Conservation (phyloP, 176 grass and related monocot species). For the Coix lacrymajobi region DNA sequence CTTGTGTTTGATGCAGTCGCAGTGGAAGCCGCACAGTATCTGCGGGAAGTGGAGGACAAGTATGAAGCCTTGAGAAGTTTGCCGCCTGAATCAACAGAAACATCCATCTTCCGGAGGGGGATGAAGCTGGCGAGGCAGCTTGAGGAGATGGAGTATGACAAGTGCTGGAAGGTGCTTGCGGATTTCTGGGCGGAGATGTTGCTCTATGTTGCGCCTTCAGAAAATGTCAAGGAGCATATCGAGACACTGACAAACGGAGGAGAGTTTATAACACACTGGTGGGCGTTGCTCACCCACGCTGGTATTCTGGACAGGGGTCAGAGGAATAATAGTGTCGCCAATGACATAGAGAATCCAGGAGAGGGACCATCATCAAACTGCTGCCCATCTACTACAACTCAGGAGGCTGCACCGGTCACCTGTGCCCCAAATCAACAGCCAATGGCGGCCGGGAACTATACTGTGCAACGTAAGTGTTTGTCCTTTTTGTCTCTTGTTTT, state of each 20-base stretch:
- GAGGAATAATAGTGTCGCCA: not conserved
- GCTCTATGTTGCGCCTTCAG: not conserved
- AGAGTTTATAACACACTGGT: not conserved
- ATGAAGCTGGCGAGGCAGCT: not conserved
- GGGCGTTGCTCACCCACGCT: not conserved
- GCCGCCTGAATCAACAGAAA: not conserved
- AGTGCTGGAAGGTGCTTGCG: not conserved
- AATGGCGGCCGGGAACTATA: not conserved
- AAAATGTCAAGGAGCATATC: not conserved
- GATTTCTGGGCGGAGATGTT: constrained; percentile 13
- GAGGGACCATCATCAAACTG: not conserved
- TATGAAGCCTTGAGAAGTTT: not conserved
- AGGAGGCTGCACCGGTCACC: no score
- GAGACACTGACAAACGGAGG: not conserved
- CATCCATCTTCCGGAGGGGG: not conserved
- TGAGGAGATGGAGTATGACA: not conserved
- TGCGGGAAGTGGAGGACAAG: not conserved
- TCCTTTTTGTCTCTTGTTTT: not conserved
- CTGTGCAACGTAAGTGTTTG: not conserved
- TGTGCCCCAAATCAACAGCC: not conserved
- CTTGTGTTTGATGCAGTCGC: not conserved
- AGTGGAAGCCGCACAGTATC: not conserved
- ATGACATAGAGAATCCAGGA: not conserved
- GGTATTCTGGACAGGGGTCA: not conserved
- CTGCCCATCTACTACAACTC: not conserved